phyloP scores from a whole-genome alignment of 192 early-diverging fungal species.

The Dissophora globulifera region DNA sequence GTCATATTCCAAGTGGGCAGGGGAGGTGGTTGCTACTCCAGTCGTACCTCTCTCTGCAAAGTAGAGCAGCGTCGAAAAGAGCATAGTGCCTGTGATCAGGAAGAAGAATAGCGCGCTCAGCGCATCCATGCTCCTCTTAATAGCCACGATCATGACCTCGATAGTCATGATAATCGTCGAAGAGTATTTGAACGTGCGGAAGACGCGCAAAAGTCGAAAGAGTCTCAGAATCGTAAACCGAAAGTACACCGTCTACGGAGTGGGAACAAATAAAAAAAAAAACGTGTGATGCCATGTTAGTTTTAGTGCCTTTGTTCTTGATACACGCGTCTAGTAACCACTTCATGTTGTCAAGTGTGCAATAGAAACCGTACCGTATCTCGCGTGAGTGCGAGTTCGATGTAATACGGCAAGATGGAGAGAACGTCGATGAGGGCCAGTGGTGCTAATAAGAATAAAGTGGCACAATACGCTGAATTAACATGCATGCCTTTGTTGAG shows the following conservation, averaged over 20 bases:
- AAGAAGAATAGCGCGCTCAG: conserved; percentile 80
- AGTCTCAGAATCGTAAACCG: conserved; percentile 84
- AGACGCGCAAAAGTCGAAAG: conserved; percentile 80
- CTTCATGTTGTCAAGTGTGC: background rate
- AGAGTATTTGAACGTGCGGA: conserved; percentile 86
- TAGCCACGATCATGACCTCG: conserved; percentile 84
- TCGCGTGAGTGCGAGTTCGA: conserved; percentile 72
- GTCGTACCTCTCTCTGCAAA: conserved; percentile 81
- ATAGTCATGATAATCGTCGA: conserved; percentile 84
- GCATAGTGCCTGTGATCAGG: conserved; percentile 72
- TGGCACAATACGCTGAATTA: background rate
- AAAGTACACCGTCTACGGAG: conserved; percentile 72
- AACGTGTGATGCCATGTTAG: background rate
- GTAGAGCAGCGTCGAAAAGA: conserved; percentile 82
- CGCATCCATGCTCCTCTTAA: conserved; percentile 79
- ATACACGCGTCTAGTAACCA: background rate
- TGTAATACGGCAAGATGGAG: conserved; percentile 83
- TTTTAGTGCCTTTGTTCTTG: no score
- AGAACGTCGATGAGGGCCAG: conserved; percentile 79
- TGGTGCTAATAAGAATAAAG: conserved; percentile 53
- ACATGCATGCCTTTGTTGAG: no score
- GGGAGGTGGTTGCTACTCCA: no score
- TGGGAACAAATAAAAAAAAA: background rate
- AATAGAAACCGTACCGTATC: conserved; percentile 73
- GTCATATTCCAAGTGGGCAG: background rate